Evolutionary conservation across 352 stramenopile species (phyloP), one percentile per base, ranked within the genome.

Genomic region (Poterioochromonas sp.): DNA sequence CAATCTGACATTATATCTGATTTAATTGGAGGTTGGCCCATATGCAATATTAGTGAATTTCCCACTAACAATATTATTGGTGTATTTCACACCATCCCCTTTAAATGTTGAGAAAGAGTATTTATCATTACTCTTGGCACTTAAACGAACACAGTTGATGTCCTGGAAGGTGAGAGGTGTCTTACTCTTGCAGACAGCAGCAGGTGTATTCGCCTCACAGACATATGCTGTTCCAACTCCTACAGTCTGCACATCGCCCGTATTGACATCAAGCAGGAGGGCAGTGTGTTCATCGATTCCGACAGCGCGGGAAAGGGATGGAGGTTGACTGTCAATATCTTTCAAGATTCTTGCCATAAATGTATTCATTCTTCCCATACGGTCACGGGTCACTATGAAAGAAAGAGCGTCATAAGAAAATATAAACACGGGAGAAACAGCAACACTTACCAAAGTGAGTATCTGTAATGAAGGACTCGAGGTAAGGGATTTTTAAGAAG

Each of bases 281-380:
- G 65, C 65, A 40, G 65, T 74, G 29, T 74, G 65, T 35, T 74
- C 65, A 74, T 74, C 65, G 2, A 54, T 39, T 22, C 65, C 65
- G 3, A 74, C 5, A 15, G 5, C 65, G 11, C 39, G 8, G 5
- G 29, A 34, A 71, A 44, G 3, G 18, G 65, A 26, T 58, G 35
- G 8, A 26, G 1, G 8, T n/a, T 0, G 2, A 35, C 34, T 40
- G 1, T 29, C 15, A 11, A 5, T 37, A 34, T 58, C 65, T 5
- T 15, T 15, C 18, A 58, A 58, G 3, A 74, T 58, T 35, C 65
- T 32, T 39, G 8, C 37, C 39, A 58, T 54, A n/a, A 74, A 74
- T 15, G 65, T 74, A 0, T 54, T 1, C 18, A 54, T 35, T 54
- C 65, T 34, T 32, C 65, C 65, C 65, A 74, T 74, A 11, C 65